Conservation (phyloP, 1,284 basidiomycete species). For the Amylostereum areolatum region DNA sequence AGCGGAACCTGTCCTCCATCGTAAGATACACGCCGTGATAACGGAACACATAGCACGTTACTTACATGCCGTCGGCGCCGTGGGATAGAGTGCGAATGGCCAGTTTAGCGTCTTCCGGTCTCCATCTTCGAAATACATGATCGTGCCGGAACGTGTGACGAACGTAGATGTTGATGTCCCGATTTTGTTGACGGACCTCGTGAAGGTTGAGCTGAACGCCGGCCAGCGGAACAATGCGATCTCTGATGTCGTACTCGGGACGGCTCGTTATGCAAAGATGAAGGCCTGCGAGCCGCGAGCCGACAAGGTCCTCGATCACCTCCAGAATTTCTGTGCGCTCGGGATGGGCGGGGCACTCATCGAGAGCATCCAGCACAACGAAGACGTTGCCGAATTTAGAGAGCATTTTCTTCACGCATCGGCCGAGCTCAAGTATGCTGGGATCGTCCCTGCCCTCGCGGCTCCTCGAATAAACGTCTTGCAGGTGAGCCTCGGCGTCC, state of each 20-base stretch:
- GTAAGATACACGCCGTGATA: not conserved
- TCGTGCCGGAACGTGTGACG: not conserved
- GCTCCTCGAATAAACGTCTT: not conserved
- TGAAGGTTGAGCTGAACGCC: not conserved
- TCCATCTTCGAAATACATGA: not conserved
- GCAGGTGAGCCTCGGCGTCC: not conserved
- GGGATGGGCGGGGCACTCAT: not conserved
- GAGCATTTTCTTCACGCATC: not conserved
- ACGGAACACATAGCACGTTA: not conserved
- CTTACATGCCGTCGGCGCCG: slow-evolving; percentile 1
- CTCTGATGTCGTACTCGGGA: not conserved
- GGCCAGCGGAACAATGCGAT: not conserved
- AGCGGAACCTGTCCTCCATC: not conserved
- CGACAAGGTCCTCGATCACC: not conserved
- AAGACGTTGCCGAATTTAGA: not conserved
- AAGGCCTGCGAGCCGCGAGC: not conserved
- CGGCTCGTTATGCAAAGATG: not conserved
- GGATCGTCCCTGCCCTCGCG: not conserved
- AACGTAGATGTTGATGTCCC: not conserved
- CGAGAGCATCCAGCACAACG: not conserved
- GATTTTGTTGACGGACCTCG: not conserved
- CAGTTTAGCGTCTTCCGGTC: not conserved
- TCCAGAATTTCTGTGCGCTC: not conserved
- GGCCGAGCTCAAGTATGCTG: not conserved
- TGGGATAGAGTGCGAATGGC: not conserved